Evolutionary conservation across 139 green algal species (phyloP).

Genomic region (Tetradesmus lagerheimii): DNA sequence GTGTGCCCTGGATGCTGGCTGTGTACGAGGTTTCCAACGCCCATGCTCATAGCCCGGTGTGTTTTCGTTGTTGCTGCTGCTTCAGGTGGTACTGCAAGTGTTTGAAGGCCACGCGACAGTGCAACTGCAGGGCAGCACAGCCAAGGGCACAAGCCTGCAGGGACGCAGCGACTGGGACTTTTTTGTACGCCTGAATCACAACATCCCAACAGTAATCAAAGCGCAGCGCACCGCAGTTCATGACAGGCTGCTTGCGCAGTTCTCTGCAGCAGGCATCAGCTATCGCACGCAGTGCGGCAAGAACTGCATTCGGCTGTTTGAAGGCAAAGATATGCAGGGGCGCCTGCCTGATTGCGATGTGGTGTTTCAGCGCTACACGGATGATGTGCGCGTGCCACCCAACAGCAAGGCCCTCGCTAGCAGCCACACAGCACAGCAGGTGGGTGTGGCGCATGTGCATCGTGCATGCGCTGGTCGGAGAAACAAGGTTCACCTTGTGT

Average conservation of each 20-base stretch:
- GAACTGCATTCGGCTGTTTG: background rate
- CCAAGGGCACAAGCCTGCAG: background rate
- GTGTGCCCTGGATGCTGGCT: background rate
- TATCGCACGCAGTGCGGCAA: background rate
- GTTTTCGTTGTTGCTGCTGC: background rate
- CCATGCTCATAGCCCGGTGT: background rate
- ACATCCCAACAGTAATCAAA: background rate
- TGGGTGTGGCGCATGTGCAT: too few species aligned
- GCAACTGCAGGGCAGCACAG: slow-evolving; percentile 32
- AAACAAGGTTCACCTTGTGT: too few species aligned
- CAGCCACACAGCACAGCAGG: slow-evolving; percentile 5
- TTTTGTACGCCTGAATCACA: slow-evolving; percentile 21
- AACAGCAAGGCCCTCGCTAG: background rate
- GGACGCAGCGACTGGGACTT: slow-evolving; percentile 21
- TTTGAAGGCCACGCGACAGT: slow-evolving; percentile 5
- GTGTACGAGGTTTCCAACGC: background rate
- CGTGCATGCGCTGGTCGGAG: too few species aligned
- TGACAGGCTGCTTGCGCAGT: background rate
- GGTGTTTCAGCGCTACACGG: slow-evolving; percentile 5
- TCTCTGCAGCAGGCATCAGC: background rate
- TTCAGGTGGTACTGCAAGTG: background rate
- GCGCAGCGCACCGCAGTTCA: slow-evolving; percentile 5
- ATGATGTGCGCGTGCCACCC: background rate
- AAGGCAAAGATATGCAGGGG: background rate
- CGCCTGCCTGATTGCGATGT: slow-evolving; percentile 6